Evolutionary conservation across 129 eudicot genomes (phyloP).

Genomic region (Apium graveolens): DNA sequence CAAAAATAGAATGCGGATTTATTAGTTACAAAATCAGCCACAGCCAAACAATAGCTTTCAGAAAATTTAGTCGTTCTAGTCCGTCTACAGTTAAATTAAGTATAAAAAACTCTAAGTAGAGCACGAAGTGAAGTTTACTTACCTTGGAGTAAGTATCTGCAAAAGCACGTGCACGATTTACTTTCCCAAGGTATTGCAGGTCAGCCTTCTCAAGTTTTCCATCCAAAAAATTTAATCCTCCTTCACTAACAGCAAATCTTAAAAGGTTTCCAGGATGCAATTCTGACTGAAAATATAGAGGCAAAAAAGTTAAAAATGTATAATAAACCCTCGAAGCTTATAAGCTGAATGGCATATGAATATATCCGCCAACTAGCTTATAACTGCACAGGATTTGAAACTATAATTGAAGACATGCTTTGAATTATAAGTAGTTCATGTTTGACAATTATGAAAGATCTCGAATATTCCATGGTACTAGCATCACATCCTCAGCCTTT

Average conservation of each 20-base stretch:
- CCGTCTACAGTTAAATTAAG: neutral
- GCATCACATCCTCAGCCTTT: neutral
- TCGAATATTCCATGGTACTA: neutral
- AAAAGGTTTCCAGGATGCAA: conserved; percentile 59
- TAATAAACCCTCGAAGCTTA: neutral
- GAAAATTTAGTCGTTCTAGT: neutral
- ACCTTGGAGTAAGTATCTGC: conserved; percentile 99
- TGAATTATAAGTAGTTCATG: neutral
- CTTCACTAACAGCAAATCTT: conserved; percentile 61
- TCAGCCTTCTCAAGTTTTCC: conserved; percentile 84
- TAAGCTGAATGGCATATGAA: neutral
- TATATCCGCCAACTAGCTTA: neutral
- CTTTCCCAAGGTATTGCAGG: conserved; percentile 59
- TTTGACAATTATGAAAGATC: neutral
- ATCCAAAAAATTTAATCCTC: conserved; percentile 68
- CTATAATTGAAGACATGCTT: neutral
- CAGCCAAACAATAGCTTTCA: neutral
- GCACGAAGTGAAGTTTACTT: neutral
- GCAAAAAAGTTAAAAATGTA: neutral
- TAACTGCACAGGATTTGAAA: neutral
- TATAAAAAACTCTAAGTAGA: neutral
- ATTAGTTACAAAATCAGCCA: neutral
- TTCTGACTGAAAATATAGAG: conserved; percentile 41
- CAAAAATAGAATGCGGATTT: neutral
- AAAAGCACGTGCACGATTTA: conserved; percentile 82